Evolutionary conservation across 257 asterid genomes (phyloP).

Genomic region (Gardenia jasminoides): DNA sequence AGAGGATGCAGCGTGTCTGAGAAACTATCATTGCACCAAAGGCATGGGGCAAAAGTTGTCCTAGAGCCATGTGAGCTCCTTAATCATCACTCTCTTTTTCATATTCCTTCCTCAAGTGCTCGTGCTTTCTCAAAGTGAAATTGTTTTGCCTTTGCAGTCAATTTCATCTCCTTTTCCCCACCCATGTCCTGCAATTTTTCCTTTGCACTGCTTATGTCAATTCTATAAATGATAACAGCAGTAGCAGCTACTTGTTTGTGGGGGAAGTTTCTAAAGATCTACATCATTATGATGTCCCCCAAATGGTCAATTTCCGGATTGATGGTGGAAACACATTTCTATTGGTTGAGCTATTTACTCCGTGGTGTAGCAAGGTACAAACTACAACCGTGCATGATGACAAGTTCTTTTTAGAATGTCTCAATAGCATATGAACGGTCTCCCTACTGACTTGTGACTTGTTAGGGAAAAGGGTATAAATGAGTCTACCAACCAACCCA

Average conservation of each 20-base stretch:
- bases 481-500: neutral
- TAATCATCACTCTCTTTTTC: slow-evolving; percentile 4
- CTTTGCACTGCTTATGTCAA: neutral
- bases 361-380: too few species aligned
- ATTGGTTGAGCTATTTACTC: neutral
- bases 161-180: neutral
- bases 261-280: slow-evolving; percentile 17
- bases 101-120: slow-evolving; percentile 15
- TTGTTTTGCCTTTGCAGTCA: slow-evolving; percentile 8
- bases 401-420: neutral
- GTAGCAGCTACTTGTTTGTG: slow-evolving; percentile 6
- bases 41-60: slow-evolving; percentile 20
- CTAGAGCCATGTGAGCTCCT: slow-evolving; percentile 10
- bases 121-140: slow-evolving; percentile 10
- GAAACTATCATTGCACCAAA: slow-evolving; percentile 11
- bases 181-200: neutral
- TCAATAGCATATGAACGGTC: neutral
- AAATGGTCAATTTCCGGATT: neutral
- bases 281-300: slow-evolving; percentile 3
- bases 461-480: neutral
- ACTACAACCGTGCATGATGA: neutral
- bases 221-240: neutral
- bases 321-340: neutral
- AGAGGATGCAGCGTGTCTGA: slow-evolving; percentile 2
- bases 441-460: neutral